A percentile compares a stretch with the other conserved stretches of the same genome.
phyloP scores from a whole-genome alignment of 805 yeast genomes.

The Candida adriatica region DNA sequence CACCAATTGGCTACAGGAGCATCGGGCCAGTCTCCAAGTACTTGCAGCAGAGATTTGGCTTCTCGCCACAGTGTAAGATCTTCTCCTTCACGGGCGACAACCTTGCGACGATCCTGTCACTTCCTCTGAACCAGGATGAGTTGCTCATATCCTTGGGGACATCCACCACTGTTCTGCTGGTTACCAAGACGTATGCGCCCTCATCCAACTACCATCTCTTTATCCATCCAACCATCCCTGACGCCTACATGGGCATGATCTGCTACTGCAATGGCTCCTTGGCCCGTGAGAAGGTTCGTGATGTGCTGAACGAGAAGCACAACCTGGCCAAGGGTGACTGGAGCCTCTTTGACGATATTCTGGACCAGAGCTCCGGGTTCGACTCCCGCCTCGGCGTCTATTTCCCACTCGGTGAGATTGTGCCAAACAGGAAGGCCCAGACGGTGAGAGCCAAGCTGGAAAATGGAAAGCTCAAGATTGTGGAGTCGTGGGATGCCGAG shows the following conservation, averaged over 20 bases:
- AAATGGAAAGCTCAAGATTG: slow-evolving; percentile 24
- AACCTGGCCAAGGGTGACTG: slow-evolving; percentile 35
- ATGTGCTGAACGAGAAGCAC: slow-evolving; percentile 46
- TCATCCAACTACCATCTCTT: slow-evolving; percentile 80
- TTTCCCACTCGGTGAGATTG: slow-evolving; percentile 87
- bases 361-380: slow-evolving; percentile 29
- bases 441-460: slow-evolving; percentile 44
- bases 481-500: slow-evolving; percentile 41
- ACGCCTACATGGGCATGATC: slow-evolving; percentile 88
- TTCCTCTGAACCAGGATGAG: slow-evolving; percentile 73
- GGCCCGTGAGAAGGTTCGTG: slow-evolving; percentile 74
- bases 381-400: slow-evolving; percentile 61
- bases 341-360: slow-evolving; percentile 52
- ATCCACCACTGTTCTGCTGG: slow-evolving; percentile 79
- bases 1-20: slow-evolving; percentile 40
- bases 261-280: slow-evolving; percentile 89
- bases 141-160: slow-evolving; percentile 81
- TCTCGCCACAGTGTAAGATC: slow-evolving; percentile 47
- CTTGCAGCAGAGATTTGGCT: slow-evolving; percentile 59
- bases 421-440: slow-evolving; percentile 71
- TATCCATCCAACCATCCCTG: slow-evolving; percentile 74
- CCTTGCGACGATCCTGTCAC: slow-evolving; percentile 76
- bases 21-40: slow-evolving; percentile 52
- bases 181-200: slow-evolving; percentile 72
- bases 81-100: slow-evolving; percentile 88